Evolutionary conservation across 352 stramenopile species (phyloP), one percentile per base, ranked within the genome.

Genomic region (Discostella stelligera): DNA sequence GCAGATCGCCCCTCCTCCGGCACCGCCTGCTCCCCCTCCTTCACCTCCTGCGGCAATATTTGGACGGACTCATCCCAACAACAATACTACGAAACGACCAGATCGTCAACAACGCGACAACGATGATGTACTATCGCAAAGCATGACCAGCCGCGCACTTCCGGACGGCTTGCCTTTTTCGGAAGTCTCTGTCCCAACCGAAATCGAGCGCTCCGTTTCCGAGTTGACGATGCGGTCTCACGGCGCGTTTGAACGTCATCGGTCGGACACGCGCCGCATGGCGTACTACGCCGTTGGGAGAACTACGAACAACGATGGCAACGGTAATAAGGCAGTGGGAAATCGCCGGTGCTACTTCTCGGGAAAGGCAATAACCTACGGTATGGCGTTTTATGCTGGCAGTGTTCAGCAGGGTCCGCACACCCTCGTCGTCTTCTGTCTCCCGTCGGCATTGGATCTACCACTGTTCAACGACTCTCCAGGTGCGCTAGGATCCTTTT

Each of bases 401-500:
- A 82, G 74, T 55, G 84, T 93, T 0, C 79, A 85, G 54, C 87
- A 93, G 58, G 85, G 85, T 27, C 68, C 88, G 16, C 66, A 83
- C 56, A 93, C 87, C 7, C 70, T 93, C n/a, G 87, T 93, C n/a
- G 87, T 93, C 21, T 93, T 93, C 80, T 93, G 84, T 62, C 65
- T 90, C 20, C 87, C 87, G 20, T 84, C 76, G 7, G 81, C 84
- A 16, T 70, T 93, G 20, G 83, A 74, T 23, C 63, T 93, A 18
- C 80, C 80, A 3, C 82, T 49, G 30, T 23, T 80, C 8, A 20
- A 75, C 21, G 20, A 25, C 21, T 37, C 59, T 20, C 37, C 11
- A 44, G 37, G 3, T 44, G 37, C 11, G 37, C 37, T 44, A 13
- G 37, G 37, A 10, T 14, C 37, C 11, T 44, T 44, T 44, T 44